Evolutionary conservation across 331 rosid genomes (phyloP).

Genomic region (Erythrophleum ivorense): DNA sequence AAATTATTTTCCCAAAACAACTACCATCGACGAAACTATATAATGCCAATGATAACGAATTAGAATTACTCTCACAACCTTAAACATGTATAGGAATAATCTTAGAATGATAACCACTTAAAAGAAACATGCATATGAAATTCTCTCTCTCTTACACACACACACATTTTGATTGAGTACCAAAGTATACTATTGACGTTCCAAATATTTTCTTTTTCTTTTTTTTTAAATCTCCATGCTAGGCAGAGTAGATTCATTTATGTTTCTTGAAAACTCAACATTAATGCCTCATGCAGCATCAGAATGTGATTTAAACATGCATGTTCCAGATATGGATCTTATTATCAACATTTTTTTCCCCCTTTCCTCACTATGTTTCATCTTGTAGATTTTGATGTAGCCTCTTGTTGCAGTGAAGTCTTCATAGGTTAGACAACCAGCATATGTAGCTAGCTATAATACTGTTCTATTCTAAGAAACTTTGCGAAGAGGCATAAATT

Average conservation of each 20-base stretch:
- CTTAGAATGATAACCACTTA: neutral
- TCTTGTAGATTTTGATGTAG: neutral
- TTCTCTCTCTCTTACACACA: neutral
- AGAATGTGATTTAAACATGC: no score
- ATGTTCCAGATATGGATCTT: neutral
- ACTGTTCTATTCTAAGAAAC: neutral
- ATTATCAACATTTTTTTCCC: neutral
- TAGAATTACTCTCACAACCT: neutral
- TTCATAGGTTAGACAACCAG: neutral
- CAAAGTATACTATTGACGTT: neutral
- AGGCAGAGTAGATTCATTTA: neutral
- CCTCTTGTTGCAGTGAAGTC: neutral
- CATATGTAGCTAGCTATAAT: neutral
- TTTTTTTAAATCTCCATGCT: neutral
- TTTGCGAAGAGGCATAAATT: neutral
- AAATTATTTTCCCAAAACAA: neutral
- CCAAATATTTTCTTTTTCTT: neutral
- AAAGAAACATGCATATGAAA: neutral
- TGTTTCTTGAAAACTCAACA: neutral
- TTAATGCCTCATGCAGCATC: neutral
- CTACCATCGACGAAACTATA: neutral
- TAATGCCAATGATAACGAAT: neutral
- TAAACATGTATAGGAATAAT: neutral
- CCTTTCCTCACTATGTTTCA: neutral
- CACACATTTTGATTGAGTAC: neutral